phyloP scores from a whole-genome alignment of 192 early-diverging fungal genomes.

The Coemansia sp. region DNA sequence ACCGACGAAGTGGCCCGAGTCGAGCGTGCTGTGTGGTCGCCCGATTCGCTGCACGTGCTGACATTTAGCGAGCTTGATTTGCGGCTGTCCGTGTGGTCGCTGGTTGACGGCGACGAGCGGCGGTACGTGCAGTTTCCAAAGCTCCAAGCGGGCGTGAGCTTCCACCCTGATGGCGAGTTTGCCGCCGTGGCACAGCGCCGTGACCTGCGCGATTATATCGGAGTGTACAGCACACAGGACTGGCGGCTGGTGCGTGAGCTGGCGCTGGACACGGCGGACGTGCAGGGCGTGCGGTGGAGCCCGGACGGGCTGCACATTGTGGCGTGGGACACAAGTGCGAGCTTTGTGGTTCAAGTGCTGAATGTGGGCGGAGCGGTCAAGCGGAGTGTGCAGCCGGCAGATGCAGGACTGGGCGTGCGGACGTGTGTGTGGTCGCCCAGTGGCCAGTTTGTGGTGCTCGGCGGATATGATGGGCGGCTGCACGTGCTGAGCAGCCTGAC shows the following conservation, averaged over 20 bases:
- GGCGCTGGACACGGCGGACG: constrained; percentile 25
- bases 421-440: constrained; percentile 34
- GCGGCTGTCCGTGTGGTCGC: constrained; percentile 49
- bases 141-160: constrained; percentile 15
- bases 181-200: constrained; percentile 52
- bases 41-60: constrained; percentile 37
- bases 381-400: constrained; percentile 9
- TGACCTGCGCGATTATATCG: constrained; percentile 48
- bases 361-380: constrained; percentile 42
- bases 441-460: constrained; percentile 47
- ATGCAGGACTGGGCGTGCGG: constrained; percentile 30
- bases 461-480: constrained; percentile 28
- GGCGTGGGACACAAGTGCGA: constrained; percentile 35
- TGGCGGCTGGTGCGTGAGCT: constrained; percentile 45
- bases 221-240: constrained; percentile 33
- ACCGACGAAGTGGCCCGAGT: constrained; percentile 38
- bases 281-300: constrained; percentile 30
- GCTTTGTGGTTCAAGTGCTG: constrained; percentile 17
- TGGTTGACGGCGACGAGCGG: constrained; percentile 26
- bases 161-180: constrained; percentile 36
- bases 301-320: constrained; percentile 49
- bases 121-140: constrained; percentile 50
- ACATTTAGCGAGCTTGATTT: constrained; percentile 52
- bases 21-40: constrained; percentile 34
- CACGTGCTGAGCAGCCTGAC: constrained; percentile 47